These are phyloP conservation scores for Leucocoprinus leucothites DNA, from an alignment of 768 basidiomycete species.

Conservation along the genomic window DNA sequence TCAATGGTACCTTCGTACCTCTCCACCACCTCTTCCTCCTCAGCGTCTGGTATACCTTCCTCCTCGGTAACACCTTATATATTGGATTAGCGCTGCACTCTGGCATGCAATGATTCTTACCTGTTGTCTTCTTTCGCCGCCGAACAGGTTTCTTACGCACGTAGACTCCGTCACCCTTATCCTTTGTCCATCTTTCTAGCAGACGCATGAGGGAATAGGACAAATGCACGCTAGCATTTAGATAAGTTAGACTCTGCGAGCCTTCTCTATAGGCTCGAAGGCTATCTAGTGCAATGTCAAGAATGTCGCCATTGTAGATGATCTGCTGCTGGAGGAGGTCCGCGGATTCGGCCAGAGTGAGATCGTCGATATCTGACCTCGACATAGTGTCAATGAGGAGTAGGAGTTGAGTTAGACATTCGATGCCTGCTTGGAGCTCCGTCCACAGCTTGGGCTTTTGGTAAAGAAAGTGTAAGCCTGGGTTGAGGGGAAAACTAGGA, in stretches of 20 bases:
- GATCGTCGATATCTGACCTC: constrained; percentile 42
- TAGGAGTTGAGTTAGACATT: constrained; percentile 90
- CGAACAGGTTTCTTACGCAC: constrained; percentile 65
- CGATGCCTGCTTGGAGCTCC: constrained; percentile 90
- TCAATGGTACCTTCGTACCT: constrained; percentile 54
- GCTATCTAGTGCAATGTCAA: constrained; percentile 83
- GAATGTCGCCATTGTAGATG: constrained; percentile 92
- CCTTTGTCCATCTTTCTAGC: constrained; percentile 86
- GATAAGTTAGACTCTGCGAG: constrained; percentile 74
- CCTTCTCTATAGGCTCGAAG: constrained; percentile 77
- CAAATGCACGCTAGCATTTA: constrained; percentile 83
- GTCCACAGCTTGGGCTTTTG: constrained; percentile 88
- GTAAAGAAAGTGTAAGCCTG: not conserved
- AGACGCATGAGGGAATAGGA: constrained; percentile 83
- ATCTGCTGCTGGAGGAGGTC: constrained; percentile 83
- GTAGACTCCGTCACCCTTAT: constrained; percentile 67
- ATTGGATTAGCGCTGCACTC: not conserved
- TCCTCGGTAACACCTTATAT: constrained; percentile 45
- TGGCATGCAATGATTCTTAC: constrained; percentile 18
- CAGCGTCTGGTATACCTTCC: constrained; percentile 66
- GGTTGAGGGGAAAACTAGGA: constrained; percentile 3
- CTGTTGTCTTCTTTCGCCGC: constrained; percentile 47
- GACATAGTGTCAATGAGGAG: constrained; percentile 87
- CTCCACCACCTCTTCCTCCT: constrained; percentile 58
- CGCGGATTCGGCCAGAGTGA: constrained; percentile 65